Percentiles rank a stretch among this genome's conserved stretches.
Evolutionary conservation across 208 protist genomes (phyloP).

Genomic region (Leishmania tarentolae): DNA sequence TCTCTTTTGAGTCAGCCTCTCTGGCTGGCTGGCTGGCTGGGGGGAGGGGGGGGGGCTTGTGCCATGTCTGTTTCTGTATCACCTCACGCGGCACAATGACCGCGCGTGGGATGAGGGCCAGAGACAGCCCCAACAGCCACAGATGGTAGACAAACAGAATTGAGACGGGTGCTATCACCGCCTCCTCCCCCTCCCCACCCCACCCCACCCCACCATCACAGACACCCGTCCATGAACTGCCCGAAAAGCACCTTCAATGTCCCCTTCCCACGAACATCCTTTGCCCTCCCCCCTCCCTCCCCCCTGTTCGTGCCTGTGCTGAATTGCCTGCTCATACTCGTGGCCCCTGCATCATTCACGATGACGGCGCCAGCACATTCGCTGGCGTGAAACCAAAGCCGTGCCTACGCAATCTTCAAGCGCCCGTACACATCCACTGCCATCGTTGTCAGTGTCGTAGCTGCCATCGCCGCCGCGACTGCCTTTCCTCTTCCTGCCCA

Average conservation of each 20-base stretch:
- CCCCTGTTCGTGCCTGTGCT: neutral
- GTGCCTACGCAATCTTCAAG: neutral
- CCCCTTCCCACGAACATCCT: neutral
- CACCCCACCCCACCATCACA: too few species aligned
- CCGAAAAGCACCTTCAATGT: neutral
- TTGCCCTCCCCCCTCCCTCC: neutral
- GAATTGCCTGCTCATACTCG: neutral
- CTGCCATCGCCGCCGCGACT: neutral
- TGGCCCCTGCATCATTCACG: neutral
- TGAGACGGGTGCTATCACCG: neutral
- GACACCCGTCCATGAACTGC: neutral
- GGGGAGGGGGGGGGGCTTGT: too few species aligned
- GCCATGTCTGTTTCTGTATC: neutral
- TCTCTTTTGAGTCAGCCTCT: neutral
- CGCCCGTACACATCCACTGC: neutral
- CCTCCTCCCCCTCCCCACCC: too few species aligned
- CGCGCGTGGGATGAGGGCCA: neutral
- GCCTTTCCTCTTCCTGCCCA: neutral
- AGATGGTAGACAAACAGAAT: neutral
- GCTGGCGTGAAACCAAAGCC: neutral
- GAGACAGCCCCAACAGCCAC: neutral
- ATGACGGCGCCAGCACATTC: neutral
- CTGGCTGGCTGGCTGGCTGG: too few species aligned
- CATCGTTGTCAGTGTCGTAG: neutral
- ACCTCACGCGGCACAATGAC: neutral